Evolutionary conservation across 139 green algal species (phyloP).

Genomic region (Edaphochlamys debaryana): DNA sequence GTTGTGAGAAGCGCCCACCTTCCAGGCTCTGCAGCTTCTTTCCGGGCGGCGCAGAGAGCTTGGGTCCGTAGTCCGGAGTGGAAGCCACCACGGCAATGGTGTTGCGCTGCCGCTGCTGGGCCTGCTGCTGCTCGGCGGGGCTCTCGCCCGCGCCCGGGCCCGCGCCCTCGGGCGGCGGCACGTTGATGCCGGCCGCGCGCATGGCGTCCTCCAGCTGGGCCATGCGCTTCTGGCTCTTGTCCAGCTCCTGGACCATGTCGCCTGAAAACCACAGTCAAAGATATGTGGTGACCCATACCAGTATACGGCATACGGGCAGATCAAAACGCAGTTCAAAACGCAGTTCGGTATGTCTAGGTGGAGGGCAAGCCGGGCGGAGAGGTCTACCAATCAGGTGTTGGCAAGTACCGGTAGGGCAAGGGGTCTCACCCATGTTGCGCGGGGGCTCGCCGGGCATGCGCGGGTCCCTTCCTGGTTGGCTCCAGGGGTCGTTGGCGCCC

Average conservation of each 20-base stretch:
- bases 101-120: constrained; percentile 22
- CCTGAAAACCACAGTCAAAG: background rate
- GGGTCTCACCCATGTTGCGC: constrained; percentile 14
- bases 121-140: background rate
- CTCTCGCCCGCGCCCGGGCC: background rate
- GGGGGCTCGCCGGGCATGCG: constrained; percentile 2
- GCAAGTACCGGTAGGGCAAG: too few species aligned
- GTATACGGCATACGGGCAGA: too few species aligned
- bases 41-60: too few species aligned
- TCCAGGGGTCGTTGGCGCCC: background rate
- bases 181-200: background rate
- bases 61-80: too few species aligned
- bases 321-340: too few species aligned
- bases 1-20: too few species aligned
- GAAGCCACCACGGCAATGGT: background rate
- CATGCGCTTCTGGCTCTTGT: background rate
- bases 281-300: too few species aligned
- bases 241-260: constrained; percentile 21
- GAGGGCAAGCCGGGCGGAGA: too few species aligned
- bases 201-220: constrained; percentile 9
- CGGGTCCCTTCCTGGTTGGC: constrained; percentile 17
- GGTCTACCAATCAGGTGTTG: too few species aligned
- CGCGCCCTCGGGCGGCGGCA: background rate
- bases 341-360: too few species aligned
- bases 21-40: too few species aligned